Conservation (phyloP, 306 rosid genomes). For the Acacia confusa region DNA sequence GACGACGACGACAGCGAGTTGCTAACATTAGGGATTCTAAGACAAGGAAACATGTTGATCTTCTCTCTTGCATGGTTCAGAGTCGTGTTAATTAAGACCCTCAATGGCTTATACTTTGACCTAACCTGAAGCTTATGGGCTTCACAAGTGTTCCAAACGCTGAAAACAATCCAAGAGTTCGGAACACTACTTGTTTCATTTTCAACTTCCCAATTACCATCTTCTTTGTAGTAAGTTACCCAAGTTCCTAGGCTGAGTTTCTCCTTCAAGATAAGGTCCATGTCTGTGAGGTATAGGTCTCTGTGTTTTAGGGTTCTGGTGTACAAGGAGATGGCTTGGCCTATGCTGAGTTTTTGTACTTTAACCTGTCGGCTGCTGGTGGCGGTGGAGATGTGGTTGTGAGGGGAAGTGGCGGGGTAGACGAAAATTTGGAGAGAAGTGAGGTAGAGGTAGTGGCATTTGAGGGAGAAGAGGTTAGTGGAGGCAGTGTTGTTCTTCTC, state of each 20-base stretch:
- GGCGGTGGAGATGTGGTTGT: background rate
- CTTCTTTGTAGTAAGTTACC: conserved; percentile 55
- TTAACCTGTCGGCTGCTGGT: conserved; percentile 35
- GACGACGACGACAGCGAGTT: background rate
- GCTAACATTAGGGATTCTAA: conserved; percentile 38
- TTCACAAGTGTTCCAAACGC: conserved; percentile 70
- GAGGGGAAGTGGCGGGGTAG: conserved; percentile 33
- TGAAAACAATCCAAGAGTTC: conserved; percentile 56
- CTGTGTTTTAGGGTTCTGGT: conserved; percentile 43
- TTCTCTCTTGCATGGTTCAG: conserved; percentile 57
- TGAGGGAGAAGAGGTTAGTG: conserved; percentile 56
- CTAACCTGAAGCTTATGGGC: conserved; percentile 55
- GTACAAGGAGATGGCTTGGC: conserved; percentile 58
- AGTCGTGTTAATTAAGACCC: conserved; percentile 41
- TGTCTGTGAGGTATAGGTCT: conserved; percentile 59
- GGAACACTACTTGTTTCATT: background rate
- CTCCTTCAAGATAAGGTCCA: conserved; percentile 64
- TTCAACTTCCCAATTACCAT: background rate
- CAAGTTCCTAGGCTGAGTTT: conserved; percentile 70
- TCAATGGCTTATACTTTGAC: conserved; percentile 17
- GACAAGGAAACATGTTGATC: conserved; percentile 56
- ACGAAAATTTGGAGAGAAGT: conserved; percentile 64
- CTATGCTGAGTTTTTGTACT: conserved; percentile 52
- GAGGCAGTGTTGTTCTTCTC: conserved; percentile 64
- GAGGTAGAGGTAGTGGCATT: conserved; percentile 57